Percentiles rank a stretch among this genome's conserved stretches.
Evolutionary conservation across 2,329 filamentous ascomycete genomes (phyloP).

Genomic region (Neofusicoccum kwambonambiense): DNA sequence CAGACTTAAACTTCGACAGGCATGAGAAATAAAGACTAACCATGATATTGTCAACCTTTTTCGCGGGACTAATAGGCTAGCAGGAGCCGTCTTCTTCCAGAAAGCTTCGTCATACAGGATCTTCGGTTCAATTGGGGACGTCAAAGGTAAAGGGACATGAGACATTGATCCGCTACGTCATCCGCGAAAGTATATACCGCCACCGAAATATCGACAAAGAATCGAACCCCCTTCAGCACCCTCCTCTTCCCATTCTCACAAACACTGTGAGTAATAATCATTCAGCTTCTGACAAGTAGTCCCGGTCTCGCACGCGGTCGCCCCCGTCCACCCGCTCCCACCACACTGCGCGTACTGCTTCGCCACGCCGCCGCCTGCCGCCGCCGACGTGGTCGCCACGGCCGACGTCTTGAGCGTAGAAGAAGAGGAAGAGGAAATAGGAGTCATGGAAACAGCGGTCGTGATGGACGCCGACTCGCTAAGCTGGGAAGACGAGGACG

Average conservation of each 20-base stretch:
- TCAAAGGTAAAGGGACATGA: background rate
- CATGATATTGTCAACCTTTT: no score
- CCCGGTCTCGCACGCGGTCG: slow-evolving; percentile 24
- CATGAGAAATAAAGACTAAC: no score
- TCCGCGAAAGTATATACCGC: background rate
- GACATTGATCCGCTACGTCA: background rate
- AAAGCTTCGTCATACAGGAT: background rate
- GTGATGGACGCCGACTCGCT: background rate
- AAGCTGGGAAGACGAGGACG: background rate
- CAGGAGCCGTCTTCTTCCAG: no score
- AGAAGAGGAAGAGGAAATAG: no score
- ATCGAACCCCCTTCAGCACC: background rate
- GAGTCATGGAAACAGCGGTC: background rate
- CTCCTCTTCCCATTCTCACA: slow-evolving; percentile 4
- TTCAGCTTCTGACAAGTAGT: slow-evolving; percentile 23
- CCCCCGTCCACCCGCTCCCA: slow-evolving; percentile 23
- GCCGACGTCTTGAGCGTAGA: background rate
- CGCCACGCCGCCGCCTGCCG: background rate
- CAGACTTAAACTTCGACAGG: no score
- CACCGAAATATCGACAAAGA: background rate
- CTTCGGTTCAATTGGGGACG: background rate
- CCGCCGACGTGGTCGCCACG: background rate
- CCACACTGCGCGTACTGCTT: slow-evolving; percentile 22
- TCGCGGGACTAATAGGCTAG: no score
- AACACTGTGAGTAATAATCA: slow-evolving; percentile 27